Base-by-base conservation (phyloP, 2,329 filamentous ascomycete species). In the Cercospora sp. region DNA sequence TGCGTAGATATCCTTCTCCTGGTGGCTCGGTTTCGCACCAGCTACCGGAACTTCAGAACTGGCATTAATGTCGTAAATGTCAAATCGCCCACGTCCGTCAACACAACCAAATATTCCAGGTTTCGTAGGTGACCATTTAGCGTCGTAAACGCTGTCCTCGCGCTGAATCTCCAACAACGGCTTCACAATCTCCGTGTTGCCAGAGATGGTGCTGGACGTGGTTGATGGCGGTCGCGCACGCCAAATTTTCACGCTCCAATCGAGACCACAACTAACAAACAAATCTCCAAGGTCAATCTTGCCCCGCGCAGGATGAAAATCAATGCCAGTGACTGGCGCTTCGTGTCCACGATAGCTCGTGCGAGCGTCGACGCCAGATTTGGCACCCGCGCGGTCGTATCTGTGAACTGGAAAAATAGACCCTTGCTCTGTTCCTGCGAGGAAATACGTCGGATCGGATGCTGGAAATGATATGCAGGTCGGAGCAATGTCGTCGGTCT, bases 221-320 rank as follows among this genome's bases (percentile, higher is more conserved):
- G 90, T 90, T 0, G 91, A 90, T 1, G 92, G 91, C 1, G 92
- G 90, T 48, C 93, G 91, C 13, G 96, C 91, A 80, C 95, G 95
- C 95, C 95, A 99, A 16, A 99, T 84, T 81, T 96, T 97, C 73
- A 97, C 93, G 73, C 91, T 96, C 95, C 95, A 99, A 82, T 99
- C 95, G 7, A 99, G 85, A 53, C 91, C 94, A 3, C 92, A 91
- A n/a, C 91, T 94, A 60, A 99, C 87, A 67, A 98, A 92, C 5
- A 99, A 84, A 76, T 99, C 96, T 30, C 94, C 94, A 5, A 99
- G 88, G 80, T 99, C 96, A 62, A 99, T 90, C 2, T 94, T 93
- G 1, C 95, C 96, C 63, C 92, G 89, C 3, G 93, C 91, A 1
- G 95, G 95, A 77, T 99, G 95, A 83, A 98, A 99, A 78, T 95